Evolutionary conservation across 139 green algal species (phyloP).

Genomic region (Spirogloea muscicola): DNA sequence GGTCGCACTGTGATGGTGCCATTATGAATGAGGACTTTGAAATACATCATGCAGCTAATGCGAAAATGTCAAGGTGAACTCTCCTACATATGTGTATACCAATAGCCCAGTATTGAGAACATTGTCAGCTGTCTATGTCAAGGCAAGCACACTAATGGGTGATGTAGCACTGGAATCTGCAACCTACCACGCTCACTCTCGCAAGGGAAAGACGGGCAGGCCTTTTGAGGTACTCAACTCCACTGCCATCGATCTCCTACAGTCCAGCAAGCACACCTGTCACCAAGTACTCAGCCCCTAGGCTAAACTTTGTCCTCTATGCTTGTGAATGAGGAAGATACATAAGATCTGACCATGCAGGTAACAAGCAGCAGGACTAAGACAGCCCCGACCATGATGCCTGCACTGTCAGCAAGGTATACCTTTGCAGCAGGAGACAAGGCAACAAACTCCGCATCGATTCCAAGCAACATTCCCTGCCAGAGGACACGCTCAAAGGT

Average conservation of each 20-base stretch:
- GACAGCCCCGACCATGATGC: conserved; percentile 5
- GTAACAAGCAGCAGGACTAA: not conserved
- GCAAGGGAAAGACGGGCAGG: conserved; percentile 71
- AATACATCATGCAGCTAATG: no score
- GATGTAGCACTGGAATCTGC: no score
- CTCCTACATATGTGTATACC: no score
- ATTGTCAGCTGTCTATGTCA: no score
- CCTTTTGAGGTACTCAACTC: conserved; percentile 41
- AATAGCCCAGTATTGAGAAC: no score
- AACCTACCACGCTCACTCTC: conserved; percentile 73
- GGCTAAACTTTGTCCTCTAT: conserved; percentile 44
- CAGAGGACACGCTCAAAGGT: not conserved
- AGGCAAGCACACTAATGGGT: no score
- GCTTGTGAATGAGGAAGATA: not conserved
- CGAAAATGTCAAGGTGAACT: no score
- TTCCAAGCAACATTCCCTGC: conserved; percentile 70
- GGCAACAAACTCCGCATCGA: conserved; percentile 93
- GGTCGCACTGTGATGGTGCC: no score
- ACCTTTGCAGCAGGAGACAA: conserved; percentile 58
- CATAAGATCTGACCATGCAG: not conserved
- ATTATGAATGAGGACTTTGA: no score
- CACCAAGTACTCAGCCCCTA: no score
- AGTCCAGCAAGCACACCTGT: no score
- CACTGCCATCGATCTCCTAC: no score
- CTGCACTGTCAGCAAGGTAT: not conserved